Evolutionary conservation across 768 basidiomycete species (phyloP), one percentile per base, ranked within the genome.

Genomic region (Strobilomyces echinocephalus): DNA sequence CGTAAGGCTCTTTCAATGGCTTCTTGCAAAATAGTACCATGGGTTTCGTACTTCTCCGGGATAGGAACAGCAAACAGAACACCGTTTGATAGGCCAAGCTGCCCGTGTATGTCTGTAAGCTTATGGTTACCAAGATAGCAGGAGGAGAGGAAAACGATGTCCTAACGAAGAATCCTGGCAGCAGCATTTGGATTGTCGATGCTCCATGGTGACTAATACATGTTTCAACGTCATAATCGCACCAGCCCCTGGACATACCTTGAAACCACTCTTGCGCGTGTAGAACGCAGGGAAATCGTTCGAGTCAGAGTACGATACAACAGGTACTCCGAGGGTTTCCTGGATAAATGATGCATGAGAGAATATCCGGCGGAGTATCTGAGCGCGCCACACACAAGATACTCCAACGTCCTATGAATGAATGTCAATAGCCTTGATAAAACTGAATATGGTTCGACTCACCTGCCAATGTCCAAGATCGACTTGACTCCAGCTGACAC

Each of bases 301-400:
- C 0, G 84, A 83, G 42, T 79, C 63, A 1, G 84, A 83, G 60
- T 89, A 95, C 0, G 91, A 81, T 5, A 95, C 68, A 1, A 97
- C 94, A 2, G 92, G 91, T 12, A 97, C 92, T 3, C 95, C 95
- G 35, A 95, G 81, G 0, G 95, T 95, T 82, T 98, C 95, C 93
- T 95, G 40, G 20, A 16, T 2, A 41, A 21, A 53, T 2, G 12
- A 1, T 20, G 31, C 36, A n/a, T 53, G 48, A 49, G 33, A 14
- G 31, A 28, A 49, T 33, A 40, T 31, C 21, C 36, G 5, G 50
- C 43, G n/a, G n/a, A 20, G 30, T 42, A 20, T 33, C 0, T 5
- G 39, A 35, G 31, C 18, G 53, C 40, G 46, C 12, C 11, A 64
- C 77, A 46, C 64, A 85, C 89, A 53, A 91, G 77, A 67, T 88